Conservation (phyloP, 2,329 filamentous ascomycete genomes). For the Polytolypa hystricis region DNA sequence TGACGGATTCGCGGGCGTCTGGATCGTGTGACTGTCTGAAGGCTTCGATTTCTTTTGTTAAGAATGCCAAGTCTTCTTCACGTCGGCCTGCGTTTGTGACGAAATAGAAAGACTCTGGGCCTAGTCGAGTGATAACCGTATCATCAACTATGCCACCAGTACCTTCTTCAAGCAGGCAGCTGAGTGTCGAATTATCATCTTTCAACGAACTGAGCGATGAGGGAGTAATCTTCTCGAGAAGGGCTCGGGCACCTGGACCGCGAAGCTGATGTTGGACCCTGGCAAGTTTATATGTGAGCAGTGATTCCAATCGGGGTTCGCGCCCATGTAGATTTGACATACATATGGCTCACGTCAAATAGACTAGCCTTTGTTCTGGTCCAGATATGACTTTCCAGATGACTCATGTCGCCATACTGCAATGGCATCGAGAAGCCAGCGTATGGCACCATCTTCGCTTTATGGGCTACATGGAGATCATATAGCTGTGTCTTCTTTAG, state of each 20-base stretch:
- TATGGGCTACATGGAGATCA: conserved; percentile 63
- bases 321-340: conserved; percentile 23
- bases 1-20: conserved; percentile 35
- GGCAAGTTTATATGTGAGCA: conserved; percentile 4
- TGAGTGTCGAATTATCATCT: conserved; percentile 64
- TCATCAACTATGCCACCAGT: conserved; percentile 93
- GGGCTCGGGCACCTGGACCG: conserved; percentile 66
- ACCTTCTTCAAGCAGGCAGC: conserved; percentile 64
- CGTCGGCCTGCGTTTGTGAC: conserved; percentile 92
- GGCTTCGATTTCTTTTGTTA: conserved; percentile 55
- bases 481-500: conserved; percentile 57
- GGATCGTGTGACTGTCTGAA: conserved; percentile 45
- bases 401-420: conserved; percentile 66
- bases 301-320: neutral
- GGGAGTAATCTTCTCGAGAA: conserved; percentile 77
- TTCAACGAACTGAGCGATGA: conserved; percentile 55
- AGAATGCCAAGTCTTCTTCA: conserved; percentile 73
- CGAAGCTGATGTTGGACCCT: conserved; percentile 72
- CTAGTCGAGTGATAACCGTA: conserved; percentile 76
- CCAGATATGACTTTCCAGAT: conserved; percentile 79
- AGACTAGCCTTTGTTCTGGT: conserved; percentile 79
- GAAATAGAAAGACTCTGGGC: conserved; percentile 68
- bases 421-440: conserved; percentile 89
- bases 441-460: conserved; percentile 94
- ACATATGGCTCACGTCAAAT: conserved; percentile 97